Conservation (phyloP, 805 yeast species). For the Jamesozyma rosinii region DNA sequence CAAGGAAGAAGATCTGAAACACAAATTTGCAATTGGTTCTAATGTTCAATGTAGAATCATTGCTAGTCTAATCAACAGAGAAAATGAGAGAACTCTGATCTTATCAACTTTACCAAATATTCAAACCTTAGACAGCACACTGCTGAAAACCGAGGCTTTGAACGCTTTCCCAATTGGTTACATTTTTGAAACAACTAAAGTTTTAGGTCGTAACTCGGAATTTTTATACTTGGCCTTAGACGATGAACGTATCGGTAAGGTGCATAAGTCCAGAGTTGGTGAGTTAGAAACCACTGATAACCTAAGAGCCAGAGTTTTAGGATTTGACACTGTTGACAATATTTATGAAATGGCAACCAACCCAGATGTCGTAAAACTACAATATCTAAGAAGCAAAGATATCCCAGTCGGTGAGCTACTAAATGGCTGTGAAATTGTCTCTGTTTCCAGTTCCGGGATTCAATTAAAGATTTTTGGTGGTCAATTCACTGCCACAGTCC, state of each 20-base stretch:
- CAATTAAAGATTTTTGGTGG: slow-evolving; percentile 52
- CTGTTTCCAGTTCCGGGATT: slow-evolving; percentile 55
- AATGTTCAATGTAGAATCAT: slow-evolving; percentile 60
- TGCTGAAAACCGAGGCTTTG: slow-evolving; percentile 31
- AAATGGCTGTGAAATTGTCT: slow-evolving; percentile 46
- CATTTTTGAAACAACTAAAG: slow-evolving; percentile 40
- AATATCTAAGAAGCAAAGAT: slow-evolving; percentile 60
- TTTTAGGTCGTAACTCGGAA: slow-evolving; percentile 50
- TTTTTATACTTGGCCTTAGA: slow-evolving; percentile 53
- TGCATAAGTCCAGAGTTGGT: slow-evolving; percentile 65
- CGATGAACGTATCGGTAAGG: slow-evolving; percentile 53
- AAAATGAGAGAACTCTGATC: slow-evolving; percentile 50
- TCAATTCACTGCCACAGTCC: slow-evolving; percentile 65
- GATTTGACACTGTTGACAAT: slow-evolving; percentile 59
- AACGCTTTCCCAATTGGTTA: slow-evolving; percentile 78
- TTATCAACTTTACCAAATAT: slow-evolving; percentile 52
- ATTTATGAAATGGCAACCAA: slow-evolving; percentile 61
- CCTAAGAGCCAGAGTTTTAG: slow-evolving; percentile 70
- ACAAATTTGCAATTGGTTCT: slow-evolving; percentile 60
- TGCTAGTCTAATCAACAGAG: slow-evolving; percentile 45
- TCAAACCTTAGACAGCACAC: slow-evolving; percentile 20
- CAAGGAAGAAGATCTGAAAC: slow-evolving; percentile 41
- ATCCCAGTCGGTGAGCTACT: slow-evolving; percentile 67
- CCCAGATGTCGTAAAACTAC: slow-evolving; percentile 50
- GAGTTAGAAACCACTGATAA: slow-evolving; percentile 48